Percentiles rank a stretch among this genome's conserved stretches.
phyloP scores from a whole-genome alignment of 2,329 filamentous ascomycete species.

The Pseudogymnoascus sp. region DNA sequence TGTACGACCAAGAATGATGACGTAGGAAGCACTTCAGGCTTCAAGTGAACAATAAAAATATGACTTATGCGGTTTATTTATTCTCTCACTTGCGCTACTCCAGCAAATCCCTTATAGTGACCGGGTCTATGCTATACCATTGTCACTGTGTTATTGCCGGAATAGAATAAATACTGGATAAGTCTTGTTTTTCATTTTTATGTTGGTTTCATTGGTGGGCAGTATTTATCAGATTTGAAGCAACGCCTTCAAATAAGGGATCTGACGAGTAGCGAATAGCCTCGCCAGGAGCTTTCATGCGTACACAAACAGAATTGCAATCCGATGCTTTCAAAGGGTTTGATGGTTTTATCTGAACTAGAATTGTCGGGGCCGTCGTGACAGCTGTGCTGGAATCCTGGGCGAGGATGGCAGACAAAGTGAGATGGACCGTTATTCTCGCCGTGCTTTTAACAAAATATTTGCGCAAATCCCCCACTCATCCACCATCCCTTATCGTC shows the following conservation, averaged over 20 bases:
- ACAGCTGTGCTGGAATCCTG: not conserved
- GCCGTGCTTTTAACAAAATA: not conserved
- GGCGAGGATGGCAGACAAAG: not conserved
- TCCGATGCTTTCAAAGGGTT: not conserved
- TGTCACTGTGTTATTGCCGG: not conserved
- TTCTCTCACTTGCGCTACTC: not conserved
- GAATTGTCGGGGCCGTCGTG: not conserved
- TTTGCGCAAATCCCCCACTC: not conserved
- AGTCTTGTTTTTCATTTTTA: not conserved
- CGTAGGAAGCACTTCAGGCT: not conserved
- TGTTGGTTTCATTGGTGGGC: not conserved
- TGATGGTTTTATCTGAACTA: not conserved
- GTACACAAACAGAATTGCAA: not conserved
- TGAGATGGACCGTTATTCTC: not conserved
- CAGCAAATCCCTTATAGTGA: not conserved
- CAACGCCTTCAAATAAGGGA: not conserved
- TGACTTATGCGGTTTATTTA: not conserved
- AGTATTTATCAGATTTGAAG: not conserved
- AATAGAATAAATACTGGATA: not conserved
- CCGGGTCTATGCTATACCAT: not conserved
- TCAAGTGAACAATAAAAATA: not conserved
- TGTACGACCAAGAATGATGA: not conserved
- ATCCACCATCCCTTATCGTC: not conserved
- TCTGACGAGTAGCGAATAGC: not conserved
- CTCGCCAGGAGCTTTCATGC: not conserved